phyloP scores from a whole-genome alignment of 495 filamentous ascomycete species.

The Neurospora sp. region DNA sequence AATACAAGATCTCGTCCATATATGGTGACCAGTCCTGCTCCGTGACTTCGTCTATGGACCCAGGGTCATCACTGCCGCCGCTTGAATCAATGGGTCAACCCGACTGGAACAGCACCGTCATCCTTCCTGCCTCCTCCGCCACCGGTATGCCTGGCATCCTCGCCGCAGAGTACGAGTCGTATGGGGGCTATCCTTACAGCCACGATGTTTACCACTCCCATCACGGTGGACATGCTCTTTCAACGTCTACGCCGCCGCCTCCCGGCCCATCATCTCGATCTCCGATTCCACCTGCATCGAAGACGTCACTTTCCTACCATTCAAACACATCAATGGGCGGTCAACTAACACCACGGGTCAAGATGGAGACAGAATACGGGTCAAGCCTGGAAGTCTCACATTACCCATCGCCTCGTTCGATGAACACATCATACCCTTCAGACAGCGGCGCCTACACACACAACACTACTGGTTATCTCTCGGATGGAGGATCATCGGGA shows the following conservation, averaged over 20 bases:
- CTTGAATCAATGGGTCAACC: conserved; percentile 34
- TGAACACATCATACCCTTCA: conserved; percentile 29
- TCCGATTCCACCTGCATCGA: conserved; percentile 21
- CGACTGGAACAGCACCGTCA: conserved; percentile 30
- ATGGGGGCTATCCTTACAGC: conserved; percentile 37
- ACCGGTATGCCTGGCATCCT: conserved; percentile 38
- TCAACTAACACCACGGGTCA: conserved; percentile 37
- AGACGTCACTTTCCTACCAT: conserved; percentile 26
- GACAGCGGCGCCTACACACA: conserved; percentile 29
- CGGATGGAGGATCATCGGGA: conserved; percentile 34
- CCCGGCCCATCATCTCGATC: conserved; percentile 33
- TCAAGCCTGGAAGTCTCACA: conserved; percentile 33
- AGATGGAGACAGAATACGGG: conserved; percentile 41
- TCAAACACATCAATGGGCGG: conserved; percentile 24
- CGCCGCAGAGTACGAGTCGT: conserved; percentile 43
- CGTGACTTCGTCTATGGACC: conserved; percentile 28
- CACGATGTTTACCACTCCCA: conserved; percentile 41
- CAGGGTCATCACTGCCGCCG: conserved; percentile 30
- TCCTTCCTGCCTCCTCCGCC: conserved; percentile 30
- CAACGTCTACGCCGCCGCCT: conserved; percentile 32
- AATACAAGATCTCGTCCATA: conserved; percentile 36
- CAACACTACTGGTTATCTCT: conserved; percentile 36
- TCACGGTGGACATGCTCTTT: conserved; percentile 30
- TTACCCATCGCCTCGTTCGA: conserved; percentile 38
- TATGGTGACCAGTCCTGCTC: conserved; percentile 34